Conservation (phyloP, 1,284 basidiomycete genomes). For the Ustilago cynodontis region DNA sequence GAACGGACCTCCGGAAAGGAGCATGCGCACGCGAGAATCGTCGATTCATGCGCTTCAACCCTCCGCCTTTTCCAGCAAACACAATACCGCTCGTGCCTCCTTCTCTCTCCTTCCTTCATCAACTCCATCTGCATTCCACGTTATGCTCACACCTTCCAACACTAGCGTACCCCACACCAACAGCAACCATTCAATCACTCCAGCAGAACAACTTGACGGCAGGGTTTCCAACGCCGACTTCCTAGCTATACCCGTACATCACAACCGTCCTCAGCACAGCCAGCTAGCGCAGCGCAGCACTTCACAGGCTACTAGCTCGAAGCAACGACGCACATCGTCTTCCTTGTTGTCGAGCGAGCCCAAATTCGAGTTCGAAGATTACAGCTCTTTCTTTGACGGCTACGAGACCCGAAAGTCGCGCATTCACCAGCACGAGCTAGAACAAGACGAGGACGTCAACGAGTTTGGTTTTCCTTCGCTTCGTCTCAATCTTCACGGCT, state of each 20-base stretch:
- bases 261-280: not conserved
- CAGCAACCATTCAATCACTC: not conserved
- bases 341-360: not conserved
- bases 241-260: not conserved
- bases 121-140: not conserved
- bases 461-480: not conserved
- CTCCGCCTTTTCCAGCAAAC: not conserved
- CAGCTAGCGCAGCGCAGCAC: not conserved
- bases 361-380: conserved; percentile 7
- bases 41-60: conserved; percentile 12
- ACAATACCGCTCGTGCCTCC: not conserved
- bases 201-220: not conserved
- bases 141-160: not conserved
- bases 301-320: not conserved
- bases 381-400: conserved; percentile 29
- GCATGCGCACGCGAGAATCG: conserved; percentile 6
- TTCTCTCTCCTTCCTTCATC: conserved; percentile 4
- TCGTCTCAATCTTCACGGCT: not conserved
- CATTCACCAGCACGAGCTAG: not conserved
- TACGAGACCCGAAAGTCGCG: not conserved
- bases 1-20: not conserved
- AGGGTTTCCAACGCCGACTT: not conserved
- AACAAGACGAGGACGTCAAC: not conserved
- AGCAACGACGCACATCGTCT: not conserved
- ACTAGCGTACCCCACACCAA: not conserved